These are phyloP conservation scores for Oxalis stricta DNA, from an alignment of 441 rosid genomes.

Conservation along the genomic window DNA sequence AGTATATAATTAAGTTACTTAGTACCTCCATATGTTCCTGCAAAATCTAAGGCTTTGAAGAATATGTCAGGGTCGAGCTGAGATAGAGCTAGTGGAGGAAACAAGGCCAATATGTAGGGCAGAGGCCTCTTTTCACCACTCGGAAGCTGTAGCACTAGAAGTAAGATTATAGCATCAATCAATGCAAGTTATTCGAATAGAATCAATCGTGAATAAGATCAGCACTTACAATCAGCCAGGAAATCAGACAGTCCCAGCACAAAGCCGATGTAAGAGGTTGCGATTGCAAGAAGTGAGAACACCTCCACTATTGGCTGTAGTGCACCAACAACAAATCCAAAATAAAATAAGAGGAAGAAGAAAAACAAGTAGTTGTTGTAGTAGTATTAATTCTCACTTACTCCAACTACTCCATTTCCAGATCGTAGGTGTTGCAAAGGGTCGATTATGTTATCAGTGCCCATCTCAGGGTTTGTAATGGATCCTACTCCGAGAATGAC, in stretches of 20 bases:
- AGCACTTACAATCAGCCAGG: slow-evolving; percentile 72
- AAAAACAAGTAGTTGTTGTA: not conserved
- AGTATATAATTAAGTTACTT: too few species aligned
- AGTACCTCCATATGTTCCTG: slow-evolving; percentile 96
- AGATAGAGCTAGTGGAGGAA: slow-evolving; percentile 65
- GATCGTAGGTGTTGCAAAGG: slow-evolving; percentile 69
- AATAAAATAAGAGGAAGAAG: slow-evolving; percentile 8
- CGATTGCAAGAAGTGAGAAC: slow-evolving; percentile 80
- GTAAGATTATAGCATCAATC: not conserved
- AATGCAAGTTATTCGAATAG: too few species aligned
- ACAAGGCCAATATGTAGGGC: slow-evolving; percentile 56
- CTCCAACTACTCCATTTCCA: slow-evolving; percentile 53
- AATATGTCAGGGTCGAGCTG: slow-evolving; percentile 82
- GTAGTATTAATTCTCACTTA: slow-evolving; percentile 27
- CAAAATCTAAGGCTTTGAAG: slow-evolving; percentile 87
- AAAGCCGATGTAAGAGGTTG: slow-evolving; percentile 84
- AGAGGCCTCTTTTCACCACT: slow-evolving; percentile 43
- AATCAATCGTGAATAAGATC: too few species aligned
- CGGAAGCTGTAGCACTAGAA: slow-evolving; percentile 61
- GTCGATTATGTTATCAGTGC: slow-evolving; percentile 37
- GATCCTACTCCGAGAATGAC: slow-evolving; percentile 83
- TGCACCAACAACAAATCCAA: too few species aligned
- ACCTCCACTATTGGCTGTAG: slow-evolving; percentile 78
- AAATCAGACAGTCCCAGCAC: slow-evolving; percentile 83
- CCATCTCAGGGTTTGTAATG: slow-evolving; percentile 29